Percentiles rank a stretch among this genome's conserved stretches.
phyloP scores from a whole-genome alignment of 2,329 filamentous ascomycete genomes.

The Waltergamsia citrina region DNA sequence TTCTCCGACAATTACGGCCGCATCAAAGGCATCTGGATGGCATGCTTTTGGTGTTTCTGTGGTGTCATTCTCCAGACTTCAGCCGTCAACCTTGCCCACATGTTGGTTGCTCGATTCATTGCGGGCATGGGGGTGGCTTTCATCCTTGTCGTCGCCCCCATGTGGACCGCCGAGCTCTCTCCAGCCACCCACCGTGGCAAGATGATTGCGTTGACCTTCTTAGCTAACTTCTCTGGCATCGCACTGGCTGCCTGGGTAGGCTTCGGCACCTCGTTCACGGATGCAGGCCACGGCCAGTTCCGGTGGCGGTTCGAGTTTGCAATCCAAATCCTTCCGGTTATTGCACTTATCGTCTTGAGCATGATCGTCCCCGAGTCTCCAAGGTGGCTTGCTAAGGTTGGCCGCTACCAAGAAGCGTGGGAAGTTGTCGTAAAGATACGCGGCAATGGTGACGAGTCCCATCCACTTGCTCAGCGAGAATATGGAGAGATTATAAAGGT shows the following conservation, averaged over 20 bases:
- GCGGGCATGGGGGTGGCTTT: slow-evolving; percentile 42
- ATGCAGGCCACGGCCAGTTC: slow-evolving; percentile 12
- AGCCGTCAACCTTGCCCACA: slow-evolving; percentile 31
- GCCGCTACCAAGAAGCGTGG: slow-evolving; percentile 12
- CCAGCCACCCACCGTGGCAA: slow-evolving; percentile 31
- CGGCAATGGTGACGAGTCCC: slow-evolving; percentile 15
- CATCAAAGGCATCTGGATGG: slow-evolving; percentile 25
- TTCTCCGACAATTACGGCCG: slow-evolving; percentile 27
- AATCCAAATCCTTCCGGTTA: not conserved
- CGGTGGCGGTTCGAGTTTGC: slow-evolving; percentile 19
- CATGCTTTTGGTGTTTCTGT: slow-evolving; percentile 29
- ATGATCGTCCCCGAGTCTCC: slow-evolving; percentile 33
- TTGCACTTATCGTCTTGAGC: slow-evolving; percentile 15
- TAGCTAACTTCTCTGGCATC: slow-evolving; percentile 41
- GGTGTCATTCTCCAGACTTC: slow-evolving; percentile 37
- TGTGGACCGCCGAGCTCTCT: slow-evolving; percentile 36
- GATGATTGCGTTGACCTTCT: slow-evolving; percentile 35
- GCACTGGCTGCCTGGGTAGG: slow-evolving; percentile 25
- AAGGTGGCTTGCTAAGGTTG: slow-evolving; percentile 23
- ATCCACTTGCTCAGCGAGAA: slow-evolving; percentile 10
- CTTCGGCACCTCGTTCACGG: slow-evolving; percentile 18
- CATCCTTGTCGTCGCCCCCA: slow-evolving; percentile 36
- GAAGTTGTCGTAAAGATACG: slow-evolving; percentile 13
- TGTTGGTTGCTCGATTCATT: slow-evolving; percentile 35
- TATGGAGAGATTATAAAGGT: slow-evolving; percentile 27